Percentiles rank a stretch among this genome's conserved stretches.
phyloP scores from a whole-genome alignment of 192 early-diverging fungal species.

The Backusella circina region DNA sequence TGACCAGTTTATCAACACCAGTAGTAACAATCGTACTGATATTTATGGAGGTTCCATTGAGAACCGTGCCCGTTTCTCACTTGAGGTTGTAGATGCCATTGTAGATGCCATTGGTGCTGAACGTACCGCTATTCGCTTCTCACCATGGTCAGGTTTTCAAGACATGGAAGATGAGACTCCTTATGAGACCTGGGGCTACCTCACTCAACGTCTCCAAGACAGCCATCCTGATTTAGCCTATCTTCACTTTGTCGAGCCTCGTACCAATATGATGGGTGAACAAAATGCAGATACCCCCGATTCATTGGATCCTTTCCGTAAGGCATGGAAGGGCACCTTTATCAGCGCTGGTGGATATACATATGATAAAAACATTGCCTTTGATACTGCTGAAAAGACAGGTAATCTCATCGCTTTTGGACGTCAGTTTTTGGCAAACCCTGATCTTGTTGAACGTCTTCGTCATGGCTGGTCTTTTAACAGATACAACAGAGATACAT shows the following conservation, averaged over 20 bases:
- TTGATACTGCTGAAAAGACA: not conserved
- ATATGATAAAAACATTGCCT: not conserved
- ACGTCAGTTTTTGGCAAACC: slow-evolving; percentile 28
- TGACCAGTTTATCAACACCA: slow-evolving; percentile 71
- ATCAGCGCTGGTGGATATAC: slow-evolving; percentile 19
- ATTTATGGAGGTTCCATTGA: slow-evolving; percentile 23
- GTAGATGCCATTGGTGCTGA: slow-evolving; percentile 23
- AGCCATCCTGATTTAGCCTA: slow-evolving; percentile 28
- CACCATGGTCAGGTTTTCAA: slow-evolving; percentile 25
- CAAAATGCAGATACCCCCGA: not conserved
- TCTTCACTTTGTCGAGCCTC: slow-evolving; percentile 28
- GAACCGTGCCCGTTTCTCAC: slow-evolving; percentile 26
- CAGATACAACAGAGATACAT: slow-evolving; percentile 14
- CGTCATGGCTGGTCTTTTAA: slow-evolving; percentile 1
- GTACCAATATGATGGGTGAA: slow-evolving; percentile 46
- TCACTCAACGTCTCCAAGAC: slow-evolving; percentile 19
- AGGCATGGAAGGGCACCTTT: slow-evolving; percentile 15
- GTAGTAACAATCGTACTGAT: slow-evolving; percentile 75
- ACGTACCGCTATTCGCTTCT: slow-evolving; percentile 28
- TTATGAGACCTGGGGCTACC: slow-evolving; percentile 21
- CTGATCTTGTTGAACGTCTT: slow-evolving; percentile 23
- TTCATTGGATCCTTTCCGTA: slow-evolving; percentile 9
- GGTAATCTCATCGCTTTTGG: slow-evolving; percentile 28
- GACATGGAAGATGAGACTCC: slow-evolving; percentile 32
- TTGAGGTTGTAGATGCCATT: slow-evolving; percentile 30